phyloP scores from a whole-genome alignment of 257 asterid species.

The Solanum gandarillasii region DNA sequence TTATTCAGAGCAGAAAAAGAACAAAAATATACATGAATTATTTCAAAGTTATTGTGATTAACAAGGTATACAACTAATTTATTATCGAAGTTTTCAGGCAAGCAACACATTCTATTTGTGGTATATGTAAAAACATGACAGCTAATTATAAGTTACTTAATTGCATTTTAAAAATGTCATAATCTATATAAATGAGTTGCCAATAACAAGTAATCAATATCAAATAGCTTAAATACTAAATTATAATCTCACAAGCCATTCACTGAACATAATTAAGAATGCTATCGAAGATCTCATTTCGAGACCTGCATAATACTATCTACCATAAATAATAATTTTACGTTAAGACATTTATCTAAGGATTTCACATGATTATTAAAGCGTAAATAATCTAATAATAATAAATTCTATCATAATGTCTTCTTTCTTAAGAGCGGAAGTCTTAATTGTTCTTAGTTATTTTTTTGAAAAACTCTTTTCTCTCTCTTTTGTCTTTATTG shows the following conservation, averaged over 20 bases:
- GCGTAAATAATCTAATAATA: too few species aligned
- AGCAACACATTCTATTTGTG: conserved; percentile 89
- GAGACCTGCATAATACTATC: neutral
- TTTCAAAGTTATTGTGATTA: neutral
- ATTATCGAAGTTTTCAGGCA: conserved; percentile 49
- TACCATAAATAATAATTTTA: neutral
- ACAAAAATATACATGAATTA: too few species aligned
- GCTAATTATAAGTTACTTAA: conserved; percentile 72
- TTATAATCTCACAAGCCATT: neutral
- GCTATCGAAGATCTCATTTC: neutral
- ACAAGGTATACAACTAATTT: neutral
- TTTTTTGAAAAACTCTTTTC: neutral
- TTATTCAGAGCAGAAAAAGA: too few species aligned
- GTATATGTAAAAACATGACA: conserved; percentile 97
- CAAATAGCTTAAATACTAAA: neutral
- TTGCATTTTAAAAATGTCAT: conserved; percentile 10
- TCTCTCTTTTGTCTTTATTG: neutral
- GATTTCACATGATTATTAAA: too few species aligned
- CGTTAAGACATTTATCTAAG: neutral
- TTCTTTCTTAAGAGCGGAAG: neutral
- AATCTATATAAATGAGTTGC: neutral
- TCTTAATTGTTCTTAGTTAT: too few species aligned
- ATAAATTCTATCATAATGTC: neutral
- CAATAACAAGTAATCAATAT: neutral
- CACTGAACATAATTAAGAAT: neutral